Conservation (phyloP, 495 filamentous ascomycete genomes). For the Penicillium tannophilum region DNA sequence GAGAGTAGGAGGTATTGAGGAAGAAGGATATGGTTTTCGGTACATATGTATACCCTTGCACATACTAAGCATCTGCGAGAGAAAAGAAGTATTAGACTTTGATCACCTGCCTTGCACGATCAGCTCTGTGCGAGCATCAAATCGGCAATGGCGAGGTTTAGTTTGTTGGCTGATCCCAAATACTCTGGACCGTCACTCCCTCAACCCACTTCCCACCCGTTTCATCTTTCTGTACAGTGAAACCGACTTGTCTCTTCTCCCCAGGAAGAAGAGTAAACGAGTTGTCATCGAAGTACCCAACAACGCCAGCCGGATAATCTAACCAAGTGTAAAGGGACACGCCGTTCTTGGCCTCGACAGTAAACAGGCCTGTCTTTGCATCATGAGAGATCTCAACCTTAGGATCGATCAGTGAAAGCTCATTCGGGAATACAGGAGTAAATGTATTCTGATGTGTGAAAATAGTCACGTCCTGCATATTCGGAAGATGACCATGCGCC, state of each 20-base stretch:
- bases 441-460: conserved; percentile 62
- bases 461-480: conserved; percentile 43
- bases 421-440: conserved; percentile 52
- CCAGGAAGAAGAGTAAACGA: conserved; percentile 58
- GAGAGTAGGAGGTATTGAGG: background rate
- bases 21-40: background rate
- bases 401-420: conserved; percentile 59
- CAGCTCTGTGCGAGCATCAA: too few species aligned
- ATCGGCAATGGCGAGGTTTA: background rate
- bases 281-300: conserved; percentile 65
- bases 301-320: conserved; percentile 56
- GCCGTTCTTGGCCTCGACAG: conserved; percentile 57
- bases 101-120: too few species aligned
- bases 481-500: conserved; percentile 56
- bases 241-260: conserved; percentile 52
- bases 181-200: conserved; percentile 59
- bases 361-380: conserved; percentile 44
- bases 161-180: conserved; percentile 62
- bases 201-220: conserved; percentile 53
- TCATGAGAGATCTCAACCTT: conserved; percentile 50
- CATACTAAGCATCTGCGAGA: background rate
- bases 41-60: background rate
- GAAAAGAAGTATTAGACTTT: background rate
- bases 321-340: conserved; percentile 71
- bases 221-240: conserved; percentile 51